A percentile compares a stretch with the other conserved stretches of the same genome.
These are phyloP conservation scores for Dendrobium officinale DNA, from an alignment of 106 monocot species.

Conservation along the genomic window DNA sequence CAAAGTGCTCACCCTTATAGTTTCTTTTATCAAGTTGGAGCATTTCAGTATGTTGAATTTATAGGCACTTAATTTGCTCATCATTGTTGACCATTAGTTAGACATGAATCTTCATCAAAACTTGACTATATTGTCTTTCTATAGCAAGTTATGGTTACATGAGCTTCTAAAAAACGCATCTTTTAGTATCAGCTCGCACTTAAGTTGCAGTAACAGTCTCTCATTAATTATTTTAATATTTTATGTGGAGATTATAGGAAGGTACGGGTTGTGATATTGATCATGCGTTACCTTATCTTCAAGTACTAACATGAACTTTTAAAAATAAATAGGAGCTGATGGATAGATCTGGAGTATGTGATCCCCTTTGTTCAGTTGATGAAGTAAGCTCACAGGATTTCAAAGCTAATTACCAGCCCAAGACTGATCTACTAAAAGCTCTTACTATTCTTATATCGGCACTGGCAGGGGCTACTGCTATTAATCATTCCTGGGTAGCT, in stretches of 20 bases:
- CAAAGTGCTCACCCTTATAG: too few species aligned
- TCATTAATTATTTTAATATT: neutral
- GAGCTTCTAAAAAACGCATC: neutral
- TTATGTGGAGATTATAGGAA: neutral
- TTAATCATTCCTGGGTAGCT: slow-evolving; percentile 98
- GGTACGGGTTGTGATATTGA: neutral
- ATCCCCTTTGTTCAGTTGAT: slow-evolving; percentile 92
- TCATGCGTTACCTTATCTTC: neutral
- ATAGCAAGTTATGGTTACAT: neutral
- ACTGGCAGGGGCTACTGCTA: slow-evolving; percentile 68
- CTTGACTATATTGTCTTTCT: neutral
- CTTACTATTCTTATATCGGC: slow-evolving; percentile 59
- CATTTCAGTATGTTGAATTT: neutral
- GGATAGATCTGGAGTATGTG: slow-evolving; percentile 67
- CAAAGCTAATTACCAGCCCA: slow-evolving; percentile 84
- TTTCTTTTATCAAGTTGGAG: too few species aligned
- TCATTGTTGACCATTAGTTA: neutral
- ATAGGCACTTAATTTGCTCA: neutral
- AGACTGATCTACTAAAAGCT: slow-evolving; percentile 86
- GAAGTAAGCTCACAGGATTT: slow-evolving; percentile 90
- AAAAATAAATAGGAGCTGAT: slow-evolving; percentile 28
- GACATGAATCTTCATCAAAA: neutral
- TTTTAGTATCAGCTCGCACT: neutral
- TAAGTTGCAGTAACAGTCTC: neutral
- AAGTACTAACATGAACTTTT: neutral